Conservation (phyloP, 1,139 yeast species). For the Yamadazyma friedrichii region DNA sequence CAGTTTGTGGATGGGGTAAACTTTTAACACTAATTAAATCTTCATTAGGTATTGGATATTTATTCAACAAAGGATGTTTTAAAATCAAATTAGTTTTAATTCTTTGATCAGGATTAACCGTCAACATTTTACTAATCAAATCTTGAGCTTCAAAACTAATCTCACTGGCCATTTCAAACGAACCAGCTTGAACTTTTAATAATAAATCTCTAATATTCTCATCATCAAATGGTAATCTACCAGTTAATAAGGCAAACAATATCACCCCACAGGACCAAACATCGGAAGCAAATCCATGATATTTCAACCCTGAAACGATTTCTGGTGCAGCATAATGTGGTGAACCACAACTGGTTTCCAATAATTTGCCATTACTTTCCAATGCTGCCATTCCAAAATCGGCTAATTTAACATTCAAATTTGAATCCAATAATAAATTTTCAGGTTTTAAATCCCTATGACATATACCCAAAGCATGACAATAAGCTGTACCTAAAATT, state of each 20-base stretch:
- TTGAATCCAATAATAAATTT: constrained; percentile 64
- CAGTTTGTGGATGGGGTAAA: constrained; percentile 65
- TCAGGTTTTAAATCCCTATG: constrained; percentile 84
- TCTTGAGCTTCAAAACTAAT: constrained; percentile 68
- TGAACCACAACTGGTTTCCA: constrained; percentile 81
- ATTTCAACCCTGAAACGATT: constrained; percentile 72
- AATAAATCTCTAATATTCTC: constrained; percentile 70
- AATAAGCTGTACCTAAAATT: constrained; percentile 74
- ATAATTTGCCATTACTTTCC: constrained; percentile 65
- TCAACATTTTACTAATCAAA: constrained; percentile 67
- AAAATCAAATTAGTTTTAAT: constrained; percentile 75
- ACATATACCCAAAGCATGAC: constrained; percentile 78
- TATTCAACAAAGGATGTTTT: constrained; percentile 69
- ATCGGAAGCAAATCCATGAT: constrained; percentile 82
- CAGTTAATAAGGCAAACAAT: constrained; percentile 72
- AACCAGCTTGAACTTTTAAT: constrained; percentile 73
- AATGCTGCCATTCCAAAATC: constrained; percentile 90
- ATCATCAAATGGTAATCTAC: constrained; percentile 80
- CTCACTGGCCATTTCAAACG: constrained; percentile 68
- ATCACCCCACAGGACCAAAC: constrained; percentile 88
- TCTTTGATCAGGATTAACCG: constrained; percentile 75
- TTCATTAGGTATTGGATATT: constrained; percentile 55
- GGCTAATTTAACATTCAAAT: constrained; percentile 71
- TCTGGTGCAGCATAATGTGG: constrained; percentile 91
- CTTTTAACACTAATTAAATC: constrained; percentile 51